A percentile compares a stretch with the other conserved stretches of the same genome.
These are phyloP conservation scores for Diplocarpon mali DNA, from an alignment of 2,329 filamentous ascomycete species.

Conservation along the genomic window DNA sequence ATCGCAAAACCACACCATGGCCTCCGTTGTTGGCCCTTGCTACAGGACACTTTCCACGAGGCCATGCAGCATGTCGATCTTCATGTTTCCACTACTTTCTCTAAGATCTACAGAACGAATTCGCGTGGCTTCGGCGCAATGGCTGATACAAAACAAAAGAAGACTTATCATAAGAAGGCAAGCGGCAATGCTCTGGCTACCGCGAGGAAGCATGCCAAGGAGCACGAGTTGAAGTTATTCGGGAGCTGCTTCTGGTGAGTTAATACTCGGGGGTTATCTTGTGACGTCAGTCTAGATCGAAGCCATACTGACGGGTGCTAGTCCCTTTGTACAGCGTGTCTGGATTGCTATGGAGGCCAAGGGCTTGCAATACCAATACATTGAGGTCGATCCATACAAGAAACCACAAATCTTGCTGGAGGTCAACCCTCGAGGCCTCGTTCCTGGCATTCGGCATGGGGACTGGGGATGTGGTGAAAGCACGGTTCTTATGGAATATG, in stretches of 20 bases:
- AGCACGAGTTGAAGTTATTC: constrained; percentile 64
- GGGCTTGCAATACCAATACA: constrained; percentile 69
- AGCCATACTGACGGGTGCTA: constrained; percentile 11
- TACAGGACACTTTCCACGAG: too few species aligned
- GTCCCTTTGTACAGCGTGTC: constrained; percentile 75
- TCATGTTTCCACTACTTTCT: not conserved
- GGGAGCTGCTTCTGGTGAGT: constrained; percentile 71
- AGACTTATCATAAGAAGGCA: constrained; percentile 60
- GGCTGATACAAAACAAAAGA: constrained; percentile 40
- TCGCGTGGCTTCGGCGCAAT: constrained; percentile 33
- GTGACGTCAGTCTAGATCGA: constrained; percentile 9
- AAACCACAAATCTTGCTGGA: constrained; percentile 61
- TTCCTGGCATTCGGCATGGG: constrained; percentile 67
- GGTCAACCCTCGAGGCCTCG: constrained; percentile 63
- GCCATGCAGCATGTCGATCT: too few species aligned
- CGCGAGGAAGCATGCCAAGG: constrained; percentile 57
- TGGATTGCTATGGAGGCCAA: constrained; percentile 85
- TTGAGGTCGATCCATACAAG: constrained; percentile 72
- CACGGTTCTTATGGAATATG: constrained; percentile 75
- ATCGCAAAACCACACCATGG: too few species aligned
- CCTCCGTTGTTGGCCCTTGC: too few species aligned
- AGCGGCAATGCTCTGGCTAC: constrained; percentile 61
- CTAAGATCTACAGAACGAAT: constrained; percentile 1
- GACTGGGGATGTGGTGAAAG: constrained; percentile 79
- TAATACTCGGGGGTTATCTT: not conserved